Evolutionary conservation across 2,329 filamentous ascomycete genomes (phyloP).

Genomic region (Paracoccidioides lutzii): DNA sequence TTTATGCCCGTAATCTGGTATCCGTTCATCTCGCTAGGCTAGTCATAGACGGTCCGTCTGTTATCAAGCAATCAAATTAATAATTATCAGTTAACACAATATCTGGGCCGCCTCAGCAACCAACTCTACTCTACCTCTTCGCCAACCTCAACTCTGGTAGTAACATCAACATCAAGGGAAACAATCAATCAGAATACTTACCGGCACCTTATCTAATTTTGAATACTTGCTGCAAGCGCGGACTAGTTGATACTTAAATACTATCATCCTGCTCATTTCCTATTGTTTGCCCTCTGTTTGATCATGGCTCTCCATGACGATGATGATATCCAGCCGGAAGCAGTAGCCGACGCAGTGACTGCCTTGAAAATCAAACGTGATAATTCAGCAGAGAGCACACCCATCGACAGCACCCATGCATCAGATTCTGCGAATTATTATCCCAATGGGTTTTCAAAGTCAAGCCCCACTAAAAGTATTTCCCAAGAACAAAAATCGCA

Average conservation of each 20-base stretch:
- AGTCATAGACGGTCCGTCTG: not conserved
- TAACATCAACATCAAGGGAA: not conserved
- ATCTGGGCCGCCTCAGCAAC: not conserved
- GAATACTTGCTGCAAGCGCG: not conserved
- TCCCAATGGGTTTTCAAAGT: conserved; percentile 9
- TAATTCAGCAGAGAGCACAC: conserved; percentile 15
- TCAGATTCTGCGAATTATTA: conserved; percentile 10
- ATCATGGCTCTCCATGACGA: conserved; percentile 31
- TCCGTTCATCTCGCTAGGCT: not conserved
- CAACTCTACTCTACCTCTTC: not conserved
- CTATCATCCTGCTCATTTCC: not conserved
- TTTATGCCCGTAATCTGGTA: not conserved
- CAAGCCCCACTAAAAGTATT: conserved; percentile 11
- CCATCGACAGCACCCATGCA: conserved; percentile 14
- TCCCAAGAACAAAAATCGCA: conserved; percentile 16
- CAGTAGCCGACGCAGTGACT: conserved; percentile 24
- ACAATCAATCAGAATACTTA: not conserved
- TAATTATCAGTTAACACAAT: not conserved
- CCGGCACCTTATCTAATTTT: not conserved
- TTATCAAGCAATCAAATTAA: not conserved
- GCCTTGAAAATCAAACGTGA: conserved; percentile 23
- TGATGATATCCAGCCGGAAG: conserved; percentile 26
- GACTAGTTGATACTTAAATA: not conserved
- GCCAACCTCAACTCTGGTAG: not conserved
- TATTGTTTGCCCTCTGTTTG: not conserved